Percentiles rank a stretch among this genome's conserved stretches.
These are phyloP conservation scores for Candida vaughaniae DNA, from an alignment of 805 yeast genomes.

Conservation along the genomic window DNA sequence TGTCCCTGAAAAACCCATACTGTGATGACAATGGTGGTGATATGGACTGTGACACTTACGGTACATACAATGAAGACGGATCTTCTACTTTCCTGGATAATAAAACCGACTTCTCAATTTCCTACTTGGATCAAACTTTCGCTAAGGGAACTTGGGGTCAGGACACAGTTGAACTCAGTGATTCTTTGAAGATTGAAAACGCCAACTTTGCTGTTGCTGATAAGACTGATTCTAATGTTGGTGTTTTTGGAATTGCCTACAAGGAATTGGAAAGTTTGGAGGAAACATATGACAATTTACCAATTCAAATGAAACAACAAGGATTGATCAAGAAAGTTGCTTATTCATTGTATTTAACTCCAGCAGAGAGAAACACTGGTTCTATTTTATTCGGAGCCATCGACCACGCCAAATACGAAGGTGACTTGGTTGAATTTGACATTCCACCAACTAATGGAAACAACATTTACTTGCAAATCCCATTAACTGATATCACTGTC, in stretches of 20 bases:
- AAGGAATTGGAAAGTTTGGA: conserved; percentile 12
- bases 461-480: conserved; percentile 18
- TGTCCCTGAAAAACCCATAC: conserved; percentile 27
- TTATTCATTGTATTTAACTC: conserved; percentile 38
- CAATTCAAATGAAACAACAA: conserved; percentile 31
- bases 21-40: conserved; percentile 22
- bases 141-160: conserved; percentile 31
- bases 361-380: conserved; percentile 22
- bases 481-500: conserved; percentile 18
- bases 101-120: conserved; percentile 40
- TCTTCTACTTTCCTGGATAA: conserved; percentile 35
- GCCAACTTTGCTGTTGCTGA: conserved; percentile 21
- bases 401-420: conserved; percentile 27
- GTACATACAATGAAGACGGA: conserved; percentile 34
- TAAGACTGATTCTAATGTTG: conserved; percentile 19
- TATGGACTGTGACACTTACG: conserved; percentile 24
- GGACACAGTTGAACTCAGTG: conserved; percentile 17
- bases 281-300: conserved; percentile 31
- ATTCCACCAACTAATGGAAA: conserved; percentile 12
- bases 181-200: conserved; percentile 12
- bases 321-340: conserved; percentile 35
- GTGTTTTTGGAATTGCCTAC: conserved; percentile 22
- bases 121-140: conserved; percentile 48
- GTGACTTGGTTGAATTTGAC: conserved; percentile 25
- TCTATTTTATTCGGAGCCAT: conserved; percentile 33